phyloP scores from a whole-genome alignment of 2,329 filamentous ascomycete genomes.

The Aotearoamyces nothofagi region DNA sequence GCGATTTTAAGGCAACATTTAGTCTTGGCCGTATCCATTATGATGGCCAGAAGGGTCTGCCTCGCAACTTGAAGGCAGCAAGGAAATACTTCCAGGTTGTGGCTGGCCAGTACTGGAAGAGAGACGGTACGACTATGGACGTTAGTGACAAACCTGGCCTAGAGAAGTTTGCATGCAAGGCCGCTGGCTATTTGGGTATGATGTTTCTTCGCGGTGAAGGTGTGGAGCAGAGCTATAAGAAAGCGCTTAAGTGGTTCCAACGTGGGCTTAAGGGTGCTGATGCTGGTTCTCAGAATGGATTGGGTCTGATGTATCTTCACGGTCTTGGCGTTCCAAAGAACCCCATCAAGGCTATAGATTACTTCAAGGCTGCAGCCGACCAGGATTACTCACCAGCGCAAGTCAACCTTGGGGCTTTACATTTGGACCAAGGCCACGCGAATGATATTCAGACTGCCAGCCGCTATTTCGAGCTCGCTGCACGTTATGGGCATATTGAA shows the following conservation, averaged over 20 bases:
- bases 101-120: conserved; percentile 52
- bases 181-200: conserved; percentile 54
- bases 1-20: conserved; percentile 56
- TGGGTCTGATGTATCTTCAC: conserved; percentile 56
- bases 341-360: conserved; percentile 43
- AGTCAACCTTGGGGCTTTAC: conserved; percentile 50
- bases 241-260: conserved; percentile 52
- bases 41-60: conserved; percentile 46
- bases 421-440: conserved; percentile 47
- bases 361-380: conserved; percentile 51
- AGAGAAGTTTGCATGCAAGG: conserved; percentile 51
- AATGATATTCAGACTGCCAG: conserved; percentile 32
- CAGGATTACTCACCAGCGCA: conserved; percentile 52
- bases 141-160: conserved; percentile 36
- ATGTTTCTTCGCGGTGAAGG: conserved; percentile 63
- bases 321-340: conserved; percentile 50
- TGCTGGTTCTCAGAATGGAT: conserved; percentile 50
- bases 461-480: conserved; percentile 56
- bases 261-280: conserved; percentile 49
- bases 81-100: conserved; percentile 55
- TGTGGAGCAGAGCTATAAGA: conserved; percentile 47
- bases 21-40: conserved; percentile 55
- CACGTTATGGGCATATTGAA: conserved; percentile 53
- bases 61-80: conserved; percentile 44
- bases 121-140: conserved; percentile 41